Percentiles rank a stretch among this genome's conserved stretches.
Conservation (phyloP, 257 asterid genomes). For the Mitragyna speciosa region DNA sequence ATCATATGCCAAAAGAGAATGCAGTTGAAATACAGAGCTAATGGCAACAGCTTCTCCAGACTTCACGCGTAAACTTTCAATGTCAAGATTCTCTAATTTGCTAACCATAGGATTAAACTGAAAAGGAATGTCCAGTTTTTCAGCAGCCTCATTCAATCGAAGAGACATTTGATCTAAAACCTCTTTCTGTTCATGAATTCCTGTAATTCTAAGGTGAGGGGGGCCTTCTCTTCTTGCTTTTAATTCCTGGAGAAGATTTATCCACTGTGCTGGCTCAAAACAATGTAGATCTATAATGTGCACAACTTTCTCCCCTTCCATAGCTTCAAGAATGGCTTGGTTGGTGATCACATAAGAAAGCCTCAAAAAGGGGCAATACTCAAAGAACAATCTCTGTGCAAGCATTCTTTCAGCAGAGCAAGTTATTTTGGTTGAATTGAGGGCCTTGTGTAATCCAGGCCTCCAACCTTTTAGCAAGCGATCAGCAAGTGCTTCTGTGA, state of each 20-base stretch:
- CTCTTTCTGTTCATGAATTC: conserved; percentile 52
- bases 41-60: conserved; percentile 73
- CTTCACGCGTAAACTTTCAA: conserved; percentile 55
- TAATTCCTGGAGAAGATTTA: conserved; percentile 50
- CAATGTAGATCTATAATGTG: conserved; percentile 63
- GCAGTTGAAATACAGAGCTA: conserved; percentile 57
- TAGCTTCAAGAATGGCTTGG: conserved; percentile 68
- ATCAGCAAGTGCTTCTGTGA: conserved; percentile 72
- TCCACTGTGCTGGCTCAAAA: conserved; percentile 69
- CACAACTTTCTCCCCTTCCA: conserved; percentile 71
- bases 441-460: conserved; percentile 72
- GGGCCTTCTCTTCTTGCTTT: conserved; percentile 59
- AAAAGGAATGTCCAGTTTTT: conserved; percentile 60
- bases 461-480: conserved; percentile 52
- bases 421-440: conserved; percentile 44
- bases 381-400: conserved; percentile 49
- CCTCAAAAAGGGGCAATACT: conserved; percentile 63
- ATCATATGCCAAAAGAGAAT: conserved; percentile 53
- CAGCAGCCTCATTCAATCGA: conserved; percentile 56
- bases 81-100: conserved; percentile 54
- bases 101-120: conserved; percentile 58
- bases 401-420: conserved; percentile 34
- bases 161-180: conserved; percentile 58
- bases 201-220: conserved; percentile 68
- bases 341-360: conserved; percentile 65